These are phyloP conservation scores for Nasturtium officinale DNA, from an alignment of 345 rosid species.

Conservation along the genomic window DNA sequence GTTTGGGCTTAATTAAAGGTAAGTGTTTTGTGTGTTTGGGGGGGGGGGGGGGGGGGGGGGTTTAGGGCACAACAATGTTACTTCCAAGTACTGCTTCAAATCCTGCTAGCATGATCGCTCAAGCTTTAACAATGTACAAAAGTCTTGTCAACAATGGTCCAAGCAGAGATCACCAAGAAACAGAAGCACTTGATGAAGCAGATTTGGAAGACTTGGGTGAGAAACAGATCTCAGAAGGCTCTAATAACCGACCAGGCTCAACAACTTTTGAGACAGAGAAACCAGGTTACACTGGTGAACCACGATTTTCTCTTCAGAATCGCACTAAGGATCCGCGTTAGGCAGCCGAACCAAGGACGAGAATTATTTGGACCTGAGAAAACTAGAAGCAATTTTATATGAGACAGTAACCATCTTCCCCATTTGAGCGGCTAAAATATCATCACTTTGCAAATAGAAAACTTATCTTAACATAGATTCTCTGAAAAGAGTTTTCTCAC, in stretches of 20 bases:
- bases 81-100: conserved; percentile 72
- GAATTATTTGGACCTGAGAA: conserved; percentile 27
- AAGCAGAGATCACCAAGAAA: conserved; percentile 30
- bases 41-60: too few relatives aligned
- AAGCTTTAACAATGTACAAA: conserved; percentile 81
- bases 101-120: conserved; percentile 79
- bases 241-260: conserved; percentile 37
- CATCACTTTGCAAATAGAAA: conserved; percentile 29
- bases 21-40: background rate
- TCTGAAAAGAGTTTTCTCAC: conserved; percentile 2
- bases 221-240: conserved; percentile 37
- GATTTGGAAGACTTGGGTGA: conserved; percentile 33
- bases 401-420: conserved; percentile 11
- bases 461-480: conserved; percentile 16
- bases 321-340: conserved; percentile 35
- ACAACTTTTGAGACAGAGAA: conserved; percentile 31
- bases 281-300: conserved; percentile 22
- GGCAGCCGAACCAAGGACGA: conserved; percentile 9
- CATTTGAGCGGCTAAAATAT: conserved; percentile 8
- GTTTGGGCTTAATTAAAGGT: background rate
- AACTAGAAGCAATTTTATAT: conserved; percentile 13
- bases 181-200: conserved; percentile 31
- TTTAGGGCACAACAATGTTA: conserved; percentile 85
- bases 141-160: conserved; percentile 54
- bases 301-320: conserved; percentile 70